These are phyloP conservation scores for Ophiostoma montium DNA, from an alignment of 2,329 filamentous ascomycete genomes.

Conservation along the genomic window DNA sequence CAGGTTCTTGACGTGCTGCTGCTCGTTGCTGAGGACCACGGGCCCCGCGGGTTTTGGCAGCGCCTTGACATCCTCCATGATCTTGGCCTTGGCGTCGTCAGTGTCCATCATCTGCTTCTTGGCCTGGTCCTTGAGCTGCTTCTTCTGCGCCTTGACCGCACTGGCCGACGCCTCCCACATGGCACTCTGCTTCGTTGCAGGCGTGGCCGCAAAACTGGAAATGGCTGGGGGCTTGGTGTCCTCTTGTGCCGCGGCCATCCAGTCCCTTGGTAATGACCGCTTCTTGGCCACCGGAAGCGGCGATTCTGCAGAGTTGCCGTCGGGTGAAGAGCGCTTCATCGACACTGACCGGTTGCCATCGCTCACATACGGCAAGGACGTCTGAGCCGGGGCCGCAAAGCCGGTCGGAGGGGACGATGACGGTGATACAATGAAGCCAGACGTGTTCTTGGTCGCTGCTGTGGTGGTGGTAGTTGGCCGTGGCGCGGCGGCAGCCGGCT, in stretches of 20 bases:
- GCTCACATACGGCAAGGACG: no score
- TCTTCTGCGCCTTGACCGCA: conserved; percentile 64
- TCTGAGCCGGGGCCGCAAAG: background rate
- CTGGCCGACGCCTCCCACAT: conserved; percentile 64
- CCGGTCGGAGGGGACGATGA: conserved; percentile 41
- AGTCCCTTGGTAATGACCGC: conserved; percentile 43
- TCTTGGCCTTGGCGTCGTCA: conserved; percentile 13
- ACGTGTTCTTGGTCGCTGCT: background rate
- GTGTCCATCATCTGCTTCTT: conserved; percentile 24
- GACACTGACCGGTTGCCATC: background rate
- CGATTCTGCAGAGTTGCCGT: conserved; percentile 17
- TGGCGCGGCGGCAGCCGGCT: conserved; percentile 18
- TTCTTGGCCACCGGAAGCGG: conserved; percentile 37
- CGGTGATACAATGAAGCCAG: conserved; percentile 43
- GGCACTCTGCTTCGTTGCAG: conserved; percentile 23
- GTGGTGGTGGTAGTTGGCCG: background rate
- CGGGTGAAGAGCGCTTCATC: conserved; percentile 29
- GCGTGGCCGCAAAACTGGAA: conserved; percentile 18
- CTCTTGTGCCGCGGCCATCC: conserved; percentile 7
- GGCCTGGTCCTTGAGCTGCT: conserved; percentile 51
- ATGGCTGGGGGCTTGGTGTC: conserved; percentile 12
- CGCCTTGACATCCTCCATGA: background rate
- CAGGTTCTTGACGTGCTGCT: conserved; percentile 67
- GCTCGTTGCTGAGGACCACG: conserved; percentile 72
- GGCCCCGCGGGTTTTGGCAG: conserved; percentile 23